These are phyloP conservation scores for Lepidium sativum DNA, from an alignment of 345 rosid species.

Conservation along the genomic window DNA sequence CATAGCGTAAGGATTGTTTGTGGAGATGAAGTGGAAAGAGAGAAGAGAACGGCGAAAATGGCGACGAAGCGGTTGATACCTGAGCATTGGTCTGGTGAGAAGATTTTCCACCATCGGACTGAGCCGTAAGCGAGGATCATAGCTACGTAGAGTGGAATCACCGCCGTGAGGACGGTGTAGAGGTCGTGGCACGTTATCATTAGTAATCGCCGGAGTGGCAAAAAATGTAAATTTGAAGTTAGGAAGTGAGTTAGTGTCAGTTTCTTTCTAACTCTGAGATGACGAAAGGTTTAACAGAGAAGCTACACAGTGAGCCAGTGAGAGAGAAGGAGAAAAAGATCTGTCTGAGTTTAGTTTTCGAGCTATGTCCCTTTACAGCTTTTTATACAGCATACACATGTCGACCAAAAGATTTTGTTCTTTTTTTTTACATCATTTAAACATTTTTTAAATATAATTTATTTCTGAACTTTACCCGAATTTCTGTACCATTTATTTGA, in stretches of 20 bases:
- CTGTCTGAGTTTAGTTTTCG: constrained; percentile 12
- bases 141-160: constrained; percentile 81
- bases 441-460: no score
- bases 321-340: neutral
- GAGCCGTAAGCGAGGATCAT: constrained; percentile 95
- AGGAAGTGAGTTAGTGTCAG: constrained; percentile 19
- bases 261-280: neutral
- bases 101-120: constrained; percentile 94
- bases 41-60: constrained; percentile 81
- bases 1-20: constrained; percentile 74
- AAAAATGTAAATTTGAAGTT: neutral
- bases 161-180: constrained; percentile 79
- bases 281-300: neutral
- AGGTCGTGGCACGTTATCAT: constrained; percentile 75
- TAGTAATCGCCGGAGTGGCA: neutral
- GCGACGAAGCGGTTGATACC: constrained; percentile 98
- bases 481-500: no score
- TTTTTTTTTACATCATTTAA: no score
- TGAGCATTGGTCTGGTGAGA: constrained; percentile 90
- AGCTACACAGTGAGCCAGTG: neutral
- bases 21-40: constrained; percentile 91
- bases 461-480: no score
- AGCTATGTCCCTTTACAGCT: constrained; percentile 19
- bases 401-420: neutral
- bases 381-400: constrained; percentile 23